These are phyloP conservation scores for Rossbeevera mucosa DNA, from an alignment of 768 basidiomycete genomes.

Conservation along the genomic window DNA sequence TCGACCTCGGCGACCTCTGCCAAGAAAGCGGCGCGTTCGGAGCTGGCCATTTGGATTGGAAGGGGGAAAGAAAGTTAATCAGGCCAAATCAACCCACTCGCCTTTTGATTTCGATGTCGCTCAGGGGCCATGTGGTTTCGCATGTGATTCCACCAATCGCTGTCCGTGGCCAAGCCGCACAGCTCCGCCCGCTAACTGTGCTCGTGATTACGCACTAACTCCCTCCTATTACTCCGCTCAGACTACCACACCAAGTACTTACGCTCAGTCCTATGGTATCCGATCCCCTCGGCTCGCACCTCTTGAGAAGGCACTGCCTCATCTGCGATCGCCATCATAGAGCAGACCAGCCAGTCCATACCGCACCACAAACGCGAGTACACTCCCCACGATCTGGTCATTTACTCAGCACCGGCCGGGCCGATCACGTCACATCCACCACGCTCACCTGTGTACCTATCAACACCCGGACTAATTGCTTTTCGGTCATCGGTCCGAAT, in stretches of 20 bases:
- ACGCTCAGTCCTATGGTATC: neutral
- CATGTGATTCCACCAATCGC: constrained; percentile 23
- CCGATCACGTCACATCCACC: neutral
- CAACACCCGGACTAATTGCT: constrained; percentile 65
- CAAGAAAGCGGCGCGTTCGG: constrained; percentile 66
- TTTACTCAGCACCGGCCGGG: constrained; percentile 5
- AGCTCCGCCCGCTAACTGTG: neutral
- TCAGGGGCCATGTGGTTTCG: neutral
- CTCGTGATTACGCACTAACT: constrained; percentile 26
- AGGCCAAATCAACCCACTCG: neutral
- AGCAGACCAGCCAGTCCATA: constrained; percentile 87
- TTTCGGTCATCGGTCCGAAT: constrained; percentile 83
- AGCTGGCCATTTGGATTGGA: constrained; percentile 47
- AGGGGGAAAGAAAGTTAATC: neutral
- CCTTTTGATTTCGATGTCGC: constrained; percentile 20
- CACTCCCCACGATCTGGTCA: constrained; percentile 64
- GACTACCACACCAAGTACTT: neutral
- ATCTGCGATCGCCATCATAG: constrained; percentile 89
- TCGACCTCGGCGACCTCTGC: constrained; percentile 83
- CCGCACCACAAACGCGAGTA: constrained; percentile 77
- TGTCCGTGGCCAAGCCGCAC: constrained; percentile 2
- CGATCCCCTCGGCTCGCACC: neutral
- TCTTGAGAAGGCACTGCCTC: constrained; percentile 10
- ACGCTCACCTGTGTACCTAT: constrained; percentile 66
- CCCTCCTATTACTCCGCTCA: constrained; percentile 2